phyloP scores from a whole-genome alignment of 2,329 filamentous ascomycete species.

The Celoporthe dispersa region DNA sequence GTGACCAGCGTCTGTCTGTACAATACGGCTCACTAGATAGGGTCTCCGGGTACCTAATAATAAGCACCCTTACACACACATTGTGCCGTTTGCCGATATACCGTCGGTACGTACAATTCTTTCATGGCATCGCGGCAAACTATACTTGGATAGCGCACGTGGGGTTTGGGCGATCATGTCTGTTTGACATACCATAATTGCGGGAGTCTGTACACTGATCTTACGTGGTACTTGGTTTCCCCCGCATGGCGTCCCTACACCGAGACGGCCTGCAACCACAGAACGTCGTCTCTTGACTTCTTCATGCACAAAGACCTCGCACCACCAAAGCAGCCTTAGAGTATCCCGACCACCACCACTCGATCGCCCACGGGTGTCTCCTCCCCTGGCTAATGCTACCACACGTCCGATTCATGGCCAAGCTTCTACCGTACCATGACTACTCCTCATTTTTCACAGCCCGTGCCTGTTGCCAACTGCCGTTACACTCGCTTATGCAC shows the following conservation, averaged over 20 bases:
- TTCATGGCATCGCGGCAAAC: neutral
- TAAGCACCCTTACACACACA: neutral
- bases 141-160: neutral
- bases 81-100: neutral
- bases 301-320: neutral
- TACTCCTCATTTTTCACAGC: neutral
- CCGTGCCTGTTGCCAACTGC: neutral
- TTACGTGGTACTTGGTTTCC: neutral
- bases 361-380: neutral
- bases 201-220: neutral
- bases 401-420: neutral
- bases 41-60: neutral
- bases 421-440: neutral
- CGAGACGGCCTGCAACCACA: neutral
- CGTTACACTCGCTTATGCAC: neutral
- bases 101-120: neutral
- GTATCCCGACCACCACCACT: neutral
- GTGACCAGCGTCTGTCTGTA: no score
- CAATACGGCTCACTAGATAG: neutral
- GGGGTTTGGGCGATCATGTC: neutral
- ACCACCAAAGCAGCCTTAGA: neutral
- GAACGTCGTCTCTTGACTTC: neutral
- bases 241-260: neutral
- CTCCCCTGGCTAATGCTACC: neutral
- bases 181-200: neutral